A percentile compares a stretch with the other conserved stretches of the same genome.
Evolutionary conservation across 805 yeast genomes (phyloP).

Genomic region (Barnettozyma botsteinii): DNA sequence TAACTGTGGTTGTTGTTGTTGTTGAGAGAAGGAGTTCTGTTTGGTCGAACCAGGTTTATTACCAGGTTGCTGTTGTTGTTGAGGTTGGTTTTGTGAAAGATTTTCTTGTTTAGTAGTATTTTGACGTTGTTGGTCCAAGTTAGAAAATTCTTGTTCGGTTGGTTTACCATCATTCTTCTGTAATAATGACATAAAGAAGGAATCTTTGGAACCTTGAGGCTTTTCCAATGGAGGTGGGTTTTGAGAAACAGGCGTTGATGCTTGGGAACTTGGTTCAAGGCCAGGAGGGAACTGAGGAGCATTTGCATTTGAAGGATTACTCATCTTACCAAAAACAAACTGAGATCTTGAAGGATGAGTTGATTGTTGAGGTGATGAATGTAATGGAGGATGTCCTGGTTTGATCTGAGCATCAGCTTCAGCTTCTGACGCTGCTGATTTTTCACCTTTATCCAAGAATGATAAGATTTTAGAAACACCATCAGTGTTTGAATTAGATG

Average conservation of each 20-base stretch:
- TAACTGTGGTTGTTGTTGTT: constrained; percentile 1
- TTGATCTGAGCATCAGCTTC: neutral
- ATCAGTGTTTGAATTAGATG: constrained; percentile 5
- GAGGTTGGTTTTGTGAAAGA: neutral
- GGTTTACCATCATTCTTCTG: constrained; percentile 14
- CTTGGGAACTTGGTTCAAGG: constrained; percentile 6
- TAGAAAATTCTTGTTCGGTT: constrained; percentile 7
- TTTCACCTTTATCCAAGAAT: constrained; percentile 20
- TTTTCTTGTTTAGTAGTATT: neutral
- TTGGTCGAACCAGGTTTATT: neutral
- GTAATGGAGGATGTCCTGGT: constrained; percentile 6
- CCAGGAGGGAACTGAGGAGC: constrained; percentile 20
- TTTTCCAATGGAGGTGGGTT: neutral
- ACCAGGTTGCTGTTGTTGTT: constrained; percentile 1
- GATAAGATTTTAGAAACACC: constrained; percentile 25
- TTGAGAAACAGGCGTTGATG: constrained; percentile 5
- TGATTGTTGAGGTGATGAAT: constrained; percentile 7
- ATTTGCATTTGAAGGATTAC: constrained; percentile 3
- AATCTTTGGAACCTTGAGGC: constrained; percentile 17
- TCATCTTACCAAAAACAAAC: constrained; percentile 2
- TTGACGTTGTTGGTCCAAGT: neutral
- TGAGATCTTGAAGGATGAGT: constrained; percentile 8
- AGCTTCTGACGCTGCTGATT: constrained; percentile 8
- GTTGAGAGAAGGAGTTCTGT: constrained; percentile 1
- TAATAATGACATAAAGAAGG: constrained; percentile 24